phyloP scores from a whole-genome alignment of 176 grass and related monocot species.

The Oryza coarctata region DNA sequence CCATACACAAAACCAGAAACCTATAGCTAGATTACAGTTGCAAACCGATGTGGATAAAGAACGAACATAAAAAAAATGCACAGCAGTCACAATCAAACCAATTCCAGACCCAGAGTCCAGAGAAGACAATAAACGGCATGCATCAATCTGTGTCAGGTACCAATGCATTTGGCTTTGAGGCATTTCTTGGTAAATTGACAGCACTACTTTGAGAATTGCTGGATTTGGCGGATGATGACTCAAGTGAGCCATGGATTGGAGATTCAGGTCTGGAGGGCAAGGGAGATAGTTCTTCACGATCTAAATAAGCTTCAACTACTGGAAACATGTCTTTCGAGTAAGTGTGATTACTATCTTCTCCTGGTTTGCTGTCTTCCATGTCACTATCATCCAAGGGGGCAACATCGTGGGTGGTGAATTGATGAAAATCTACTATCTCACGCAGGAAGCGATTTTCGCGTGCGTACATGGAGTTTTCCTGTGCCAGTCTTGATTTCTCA shows the following conservation, averaged over 20 bases:
- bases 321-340: slow-evolving; percentile 15
- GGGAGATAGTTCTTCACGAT: slow-evolving; percentile 34
- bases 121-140: background rate
- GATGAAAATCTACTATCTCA: slow-evolving; percentile 71
- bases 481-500: slow-evolving; percentile 62
- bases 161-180: slow-evolving; percentile 12
- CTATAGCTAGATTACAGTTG: slow-evolving; percentile 6
- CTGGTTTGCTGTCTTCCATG: slow-evolving; percentile 30
- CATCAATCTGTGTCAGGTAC: slow-evolving; percentile 16
- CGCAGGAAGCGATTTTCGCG: slow-evolving; percentile 62
- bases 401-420: slow-evolving; percentile 38
- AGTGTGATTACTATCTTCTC: background rate
- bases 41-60: slow-evolving; percentile 4
- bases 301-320: slow-evolving; percentile 33
- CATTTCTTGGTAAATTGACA: background rate
- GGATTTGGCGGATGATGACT: slow-evolving; percentile 18
- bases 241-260: background rate
- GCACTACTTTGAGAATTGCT: background rate
- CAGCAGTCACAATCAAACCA: slow-evolving; percentile 24
- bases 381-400: slow-evolving; percentile 32
- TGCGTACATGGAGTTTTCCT: slow-evolving; percentile 61
- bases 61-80: slow-evolving; percentile 39
- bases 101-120: background rate
- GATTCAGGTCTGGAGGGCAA: slow-evolving; percentile 29
- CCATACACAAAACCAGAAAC: slow-evolving; percentile 5